Evolutionary conservation across 805 yeast genomes (phyloP).

Genomic region (Cyberlindnera americana): DNA sequence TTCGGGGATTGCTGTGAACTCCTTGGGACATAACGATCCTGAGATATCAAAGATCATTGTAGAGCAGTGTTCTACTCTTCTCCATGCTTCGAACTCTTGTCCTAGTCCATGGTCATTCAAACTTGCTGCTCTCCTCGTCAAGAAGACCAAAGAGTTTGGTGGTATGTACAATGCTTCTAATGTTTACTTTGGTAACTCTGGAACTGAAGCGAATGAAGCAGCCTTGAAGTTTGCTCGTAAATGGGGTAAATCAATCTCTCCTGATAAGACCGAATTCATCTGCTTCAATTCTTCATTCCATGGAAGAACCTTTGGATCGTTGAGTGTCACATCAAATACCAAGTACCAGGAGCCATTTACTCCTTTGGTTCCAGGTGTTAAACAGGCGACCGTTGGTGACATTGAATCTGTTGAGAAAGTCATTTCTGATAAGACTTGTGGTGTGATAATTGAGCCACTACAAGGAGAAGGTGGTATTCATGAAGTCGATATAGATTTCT

Average conservation of each 20-base stretch:
- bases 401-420: conserved; percentile 51
- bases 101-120: conserved; percentile 82
- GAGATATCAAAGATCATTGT: conserved; percentile 65
- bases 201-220: conserved; percentile 79
- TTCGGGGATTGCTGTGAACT: conserved; percentile 95
- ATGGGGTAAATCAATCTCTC: conserved; percentile 55
- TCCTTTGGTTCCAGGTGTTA: conserved; percentile 88
- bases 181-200: conserved; percentile 69
- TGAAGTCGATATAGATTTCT: conserved; percentile 59
- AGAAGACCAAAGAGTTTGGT: conserved; percentile 62
- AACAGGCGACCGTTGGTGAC: conserved; percentile 56
- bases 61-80: conserved; percentile 67
- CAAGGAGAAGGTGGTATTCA: conserved; percentile 98
- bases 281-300: conserved; percentile 91
- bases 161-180: conserved; percentile 79
- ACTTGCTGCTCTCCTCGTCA: conserved; percentile 65
- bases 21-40: conserved; percentile 80
- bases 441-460: conserved; percentile 92
- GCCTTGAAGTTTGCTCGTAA: conserved; percentile 79
- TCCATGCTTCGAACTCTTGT: conserved; percentile 84
- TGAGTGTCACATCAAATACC: conserved; percentile 86
- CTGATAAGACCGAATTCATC: conserved; percentile 67
- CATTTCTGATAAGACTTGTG: conserved; percentile 51
- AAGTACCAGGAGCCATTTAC: conserved; percentile 90
- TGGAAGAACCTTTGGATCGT: conserved; percentile 92